phyloP scores from a whole-genome alignment of 805 yeast genomes.

The Wickerhamomyces xylosicus region DNA sequence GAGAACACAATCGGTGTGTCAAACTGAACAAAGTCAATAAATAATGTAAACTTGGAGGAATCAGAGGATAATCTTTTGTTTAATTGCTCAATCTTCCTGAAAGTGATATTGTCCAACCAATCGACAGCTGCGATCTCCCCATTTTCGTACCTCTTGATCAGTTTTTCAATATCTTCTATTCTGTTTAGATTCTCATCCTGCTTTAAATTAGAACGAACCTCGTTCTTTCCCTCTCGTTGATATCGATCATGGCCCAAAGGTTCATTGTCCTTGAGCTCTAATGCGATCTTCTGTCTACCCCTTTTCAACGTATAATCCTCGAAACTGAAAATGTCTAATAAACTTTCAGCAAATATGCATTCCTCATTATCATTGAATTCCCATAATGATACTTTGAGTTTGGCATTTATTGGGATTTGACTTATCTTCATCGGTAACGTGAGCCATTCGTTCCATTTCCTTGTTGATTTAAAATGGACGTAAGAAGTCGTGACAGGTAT shows the following conservation, averaged over 20 bases:
- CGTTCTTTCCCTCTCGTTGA: neutral
- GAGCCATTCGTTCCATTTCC: conserved; percentile 66
- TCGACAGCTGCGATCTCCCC: conserved; percentile 51
- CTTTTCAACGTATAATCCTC: conserved; percentile 49
- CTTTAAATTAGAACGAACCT: conserved; percentile 1
- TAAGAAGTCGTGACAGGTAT: conserved; percentile 40
- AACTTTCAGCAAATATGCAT: conserved; percentile 50
- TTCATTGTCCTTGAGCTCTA: conserved; percentile 26
- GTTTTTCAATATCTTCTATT: conserved; percentile 39
- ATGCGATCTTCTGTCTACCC: conserved; percentile 55
- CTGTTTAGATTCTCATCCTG: conserved; percentile 23
- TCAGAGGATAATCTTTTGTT: conserved; percentile 16
- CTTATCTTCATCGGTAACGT: conserved; percentile 60
- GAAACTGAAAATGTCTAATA: conserved; percentile 46
- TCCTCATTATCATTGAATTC: conserved; percentile 51
- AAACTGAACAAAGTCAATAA: conserved; percentile 52
- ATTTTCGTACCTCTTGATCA: conserved; percentile 52
- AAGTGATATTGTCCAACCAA: conserved; percentile 69
- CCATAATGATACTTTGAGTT: conserved; percentile 52
- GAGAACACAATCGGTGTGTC: conserved; percentile 66
- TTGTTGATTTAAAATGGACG: conserved; percentile 31
- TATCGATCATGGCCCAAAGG: neutral
- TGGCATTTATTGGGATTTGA: conserved; percentile 58
- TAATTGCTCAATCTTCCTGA: conserved; percentile 33
- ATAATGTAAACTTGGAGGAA: conserved; percentile 25